Conservation (phyloP, 2,329 filamentous ascomycete species). For the Aspergillus niger region DNA sequence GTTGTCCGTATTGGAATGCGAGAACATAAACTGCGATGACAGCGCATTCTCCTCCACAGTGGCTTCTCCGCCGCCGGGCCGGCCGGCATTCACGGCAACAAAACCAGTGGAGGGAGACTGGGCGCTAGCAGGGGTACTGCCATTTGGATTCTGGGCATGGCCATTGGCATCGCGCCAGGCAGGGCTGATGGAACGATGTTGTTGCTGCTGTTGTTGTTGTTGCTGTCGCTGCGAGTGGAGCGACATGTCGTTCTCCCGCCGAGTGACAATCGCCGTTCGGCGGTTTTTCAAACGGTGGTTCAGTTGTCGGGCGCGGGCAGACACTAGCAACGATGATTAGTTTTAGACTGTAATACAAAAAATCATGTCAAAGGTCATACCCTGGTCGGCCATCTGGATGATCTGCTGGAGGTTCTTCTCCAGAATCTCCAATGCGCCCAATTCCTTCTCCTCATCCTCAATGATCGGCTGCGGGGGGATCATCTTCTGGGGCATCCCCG, state of each 20-base stretch:
- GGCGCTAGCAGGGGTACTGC: constrained; percentile 35
- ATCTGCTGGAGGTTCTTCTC: constrained; percentile 76
- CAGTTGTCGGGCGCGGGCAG: constrained; percentile 72
- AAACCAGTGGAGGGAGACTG: constrained; percentile 56
- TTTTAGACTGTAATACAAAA: neutral
- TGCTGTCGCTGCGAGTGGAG: constrained; percentile 32
- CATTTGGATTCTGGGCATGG: constrained; percentile 27
- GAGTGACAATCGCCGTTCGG: constrained; percentile 69
- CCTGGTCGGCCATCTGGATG: constrained; percentile 79
- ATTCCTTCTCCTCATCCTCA: constrained; percentile 82
- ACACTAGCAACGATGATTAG: constrained; percentile 49
- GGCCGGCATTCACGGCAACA: constrained; percentile 59
- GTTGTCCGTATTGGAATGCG: constrained; percentile 47
- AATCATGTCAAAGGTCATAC: constrained; percentile 37
- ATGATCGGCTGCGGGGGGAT: constrained; percentile 78
- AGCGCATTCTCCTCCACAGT: constrained; percentile 33
- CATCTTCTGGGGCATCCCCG: constrained; percentile 78
- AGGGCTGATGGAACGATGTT: constrained; percentile 39
- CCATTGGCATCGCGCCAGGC: constrained; percentile 41
- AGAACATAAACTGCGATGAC: constrained; percentile 43
- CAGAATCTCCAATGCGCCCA: constrained; percentile 80
- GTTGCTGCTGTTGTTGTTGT: constrained; percentile 5
- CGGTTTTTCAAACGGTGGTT: constrained; percentile 78
- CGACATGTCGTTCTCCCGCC: constrained; percentile 54
- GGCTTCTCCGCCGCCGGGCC: constrained; percentile 42